phyloP scores from a whole-genome alignment of 495 filamentous ascomycete species.

The Annulohypoxylon maeteangense region DNA sequence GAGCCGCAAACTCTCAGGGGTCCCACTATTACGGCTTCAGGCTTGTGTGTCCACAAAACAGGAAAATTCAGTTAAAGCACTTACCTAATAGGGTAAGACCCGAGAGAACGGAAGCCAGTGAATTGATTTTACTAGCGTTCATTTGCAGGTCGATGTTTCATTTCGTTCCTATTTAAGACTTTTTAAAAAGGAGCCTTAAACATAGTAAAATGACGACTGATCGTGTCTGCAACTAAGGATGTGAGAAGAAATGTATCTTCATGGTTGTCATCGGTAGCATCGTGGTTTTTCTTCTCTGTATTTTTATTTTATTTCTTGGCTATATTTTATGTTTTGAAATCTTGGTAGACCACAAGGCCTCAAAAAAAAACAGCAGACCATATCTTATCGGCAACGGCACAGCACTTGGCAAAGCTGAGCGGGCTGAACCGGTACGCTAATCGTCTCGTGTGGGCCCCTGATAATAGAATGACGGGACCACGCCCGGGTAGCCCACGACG shows the following conservation, averaged over 20 bases:
- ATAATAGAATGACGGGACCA: slow-evolving; percentile 29
- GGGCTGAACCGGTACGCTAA: slow-evolving; percentile 25
- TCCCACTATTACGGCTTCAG: slow-evolving; percentile 14
- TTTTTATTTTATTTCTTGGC: background rate
- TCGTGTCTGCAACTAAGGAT: background rate
- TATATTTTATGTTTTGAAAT: background rate
- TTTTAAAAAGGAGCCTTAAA: background rate
- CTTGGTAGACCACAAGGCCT: background rate
- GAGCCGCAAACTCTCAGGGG: slow-evolving; percentile 32
- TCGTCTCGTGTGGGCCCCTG: slow-evolving; percentile 31
- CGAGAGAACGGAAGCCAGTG: slow-evolving; percentile 33
- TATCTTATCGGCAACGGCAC: slow-evolving; percentile 30
- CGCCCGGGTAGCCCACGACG: background rate
- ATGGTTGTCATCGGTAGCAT: background rate
- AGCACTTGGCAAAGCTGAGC: background rate
- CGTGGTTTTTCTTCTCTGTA: background rate
- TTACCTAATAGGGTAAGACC: slow-evolving; percentile 36
- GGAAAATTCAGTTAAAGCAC: slow-evolving; percentile 29
- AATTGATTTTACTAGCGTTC: slow-evolving; percentile 9
- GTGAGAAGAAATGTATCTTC: background rate
- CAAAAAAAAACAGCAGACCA: background rate
- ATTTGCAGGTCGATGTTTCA: slow-evolving; percentile 25
- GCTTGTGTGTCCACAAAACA: slow-evolving; percentile 4
- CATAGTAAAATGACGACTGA: slow-evolving; percentile 5
- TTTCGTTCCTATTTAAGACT: slow-evolving; percentile 1